Evolutionary conservation across 163 green algal genomes (phyloP).

Genomic region (Volvox carteri): DNA sequence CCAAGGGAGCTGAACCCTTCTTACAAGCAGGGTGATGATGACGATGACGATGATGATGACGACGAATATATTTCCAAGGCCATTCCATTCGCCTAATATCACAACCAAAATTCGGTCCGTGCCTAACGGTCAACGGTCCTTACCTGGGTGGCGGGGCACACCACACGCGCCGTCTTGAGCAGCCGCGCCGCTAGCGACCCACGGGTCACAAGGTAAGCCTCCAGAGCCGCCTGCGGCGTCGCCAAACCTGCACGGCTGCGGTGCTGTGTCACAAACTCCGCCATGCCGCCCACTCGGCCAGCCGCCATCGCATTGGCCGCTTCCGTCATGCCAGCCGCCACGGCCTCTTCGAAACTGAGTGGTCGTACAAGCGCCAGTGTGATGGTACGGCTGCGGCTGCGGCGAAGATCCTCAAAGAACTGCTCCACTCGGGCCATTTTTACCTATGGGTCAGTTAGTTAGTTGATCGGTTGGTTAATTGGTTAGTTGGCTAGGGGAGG

Average conservation of each 20-base stretch:
- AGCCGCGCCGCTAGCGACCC: conserved; percentile 59
- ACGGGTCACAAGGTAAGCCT: conserved; percentile 70
- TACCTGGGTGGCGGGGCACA: conserved; percentile 39
- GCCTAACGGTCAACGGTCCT: neutral
- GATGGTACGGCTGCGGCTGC: conserved; percentile 70
- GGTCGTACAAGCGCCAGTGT: conserved; percentile 67
- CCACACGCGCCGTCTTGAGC: conserved; percentile 65
- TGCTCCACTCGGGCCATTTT: conserved; percentile 65
- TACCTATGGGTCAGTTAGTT: neutral
- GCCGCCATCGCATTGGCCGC: conserved; percentile 14
- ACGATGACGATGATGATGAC: too few relatives aligned
- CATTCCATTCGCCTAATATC: too few relatives aligned
- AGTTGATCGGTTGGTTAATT: too few relatives aligned
- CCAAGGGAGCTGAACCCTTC: too few relatives aligned
- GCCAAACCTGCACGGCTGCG: conserved; percentile 27
- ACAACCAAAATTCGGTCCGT: too few relatives aligned
- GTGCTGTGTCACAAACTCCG: conserved; percentile 28
- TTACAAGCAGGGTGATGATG: too few relatives aligned
- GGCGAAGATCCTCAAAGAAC: conserved; percentile 82
- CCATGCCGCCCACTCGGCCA: conserved; percentile 39
- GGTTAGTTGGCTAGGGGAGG: too few relatives aligned
- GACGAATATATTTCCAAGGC: too few relatives aligned
- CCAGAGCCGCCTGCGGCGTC: conserved; percentile 22
- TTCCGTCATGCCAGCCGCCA: neutral
- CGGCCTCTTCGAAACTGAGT: conserved; percentile 19